Conservation (phyloP, 345 rosid genomes). For the Acer campestre region DNA sequence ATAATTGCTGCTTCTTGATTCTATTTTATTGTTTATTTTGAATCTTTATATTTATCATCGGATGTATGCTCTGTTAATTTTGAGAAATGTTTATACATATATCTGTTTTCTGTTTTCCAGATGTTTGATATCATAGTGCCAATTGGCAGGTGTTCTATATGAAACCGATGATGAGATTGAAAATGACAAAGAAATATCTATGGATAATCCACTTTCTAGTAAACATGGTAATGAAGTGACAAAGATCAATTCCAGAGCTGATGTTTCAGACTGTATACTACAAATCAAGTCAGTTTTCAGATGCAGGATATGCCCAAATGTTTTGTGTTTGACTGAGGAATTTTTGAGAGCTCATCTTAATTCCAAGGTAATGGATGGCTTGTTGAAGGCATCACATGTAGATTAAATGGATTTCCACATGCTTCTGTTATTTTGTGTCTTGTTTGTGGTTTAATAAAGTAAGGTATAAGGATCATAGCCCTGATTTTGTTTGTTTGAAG, state of each 20-base stretch:
- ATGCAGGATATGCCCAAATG: constrained; percentile 81
- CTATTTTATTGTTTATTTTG: too few relatives aligned
- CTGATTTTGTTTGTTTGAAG: too few relatives aligned
- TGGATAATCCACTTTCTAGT: too few relatives aligned
- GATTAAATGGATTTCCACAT: neutral
- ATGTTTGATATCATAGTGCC: constrained; percentile 22
- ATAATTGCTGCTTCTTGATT: too few relatives aligned
- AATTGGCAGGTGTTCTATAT: constrained; percentile 36
- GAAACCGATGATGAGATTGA: constrained; percentile 36
- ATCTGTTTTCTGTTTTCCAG: neutral
- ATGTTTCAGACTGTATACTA: constrained; percentile 56
- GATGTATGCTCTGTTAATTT: neutral
- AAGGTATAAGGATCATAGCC: too few relatives aligned
- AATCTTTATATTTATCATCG: too few relatives aligned
- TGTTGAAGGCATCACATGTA: neutral
- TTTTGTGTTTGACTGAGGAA: constrained; percentile 71
- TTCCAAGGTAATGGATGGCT: constrained; percentile 61
- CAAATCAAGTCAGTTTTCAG: constrained; percentile 71
- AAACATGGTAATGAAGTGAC: neutral
- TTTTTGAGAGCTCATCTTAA: constrained; percentile 67
- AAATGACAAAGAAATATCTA: too few relatives aligned
- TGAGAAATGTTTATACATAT: neutral
- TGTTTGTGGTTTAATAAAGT: neutral
- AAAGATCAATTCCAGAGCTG: too few relatives aligned
- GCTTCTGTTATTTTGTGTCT: neutral